A percentile compares a stretch with the other conserved stretches of the same genome.
Conservation (phyloP, 495 filamentous ascomycete genomes). For the Trypethelium eluteriae region DNA sequence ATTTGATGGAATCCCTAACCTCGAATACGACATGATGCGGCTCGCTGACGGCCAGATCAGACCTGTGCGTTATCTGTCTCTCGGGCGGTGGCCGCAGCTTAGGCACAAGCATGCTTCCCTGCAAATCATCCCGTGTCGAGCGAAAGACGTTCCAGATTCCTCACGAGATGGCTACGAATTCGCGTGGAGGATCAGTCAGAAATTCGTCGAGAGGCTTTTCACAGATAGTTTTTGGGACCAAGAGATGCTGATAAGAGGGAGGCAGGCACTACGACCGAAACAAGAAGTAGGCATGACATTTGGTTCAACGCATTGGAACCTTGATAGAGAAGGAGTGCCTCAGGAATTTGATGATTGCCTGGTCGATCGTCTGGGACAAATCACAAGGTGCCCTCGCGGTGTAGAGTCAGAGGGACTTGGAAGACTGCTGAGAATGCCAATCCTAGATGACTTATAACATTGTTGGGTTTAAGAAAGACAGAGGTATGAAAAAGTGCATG, state of each 20-base stretch:
- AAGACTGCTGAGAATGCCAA: neutral
- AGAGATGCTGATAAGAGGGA: neutral
- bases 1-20: neutral
- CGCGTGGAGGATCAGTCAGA: neutral
- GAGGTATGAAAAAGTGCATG: too few relatives aligned
- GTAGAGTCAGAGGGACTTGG: neutral
- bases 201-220: neutral
- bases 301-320: neutral
- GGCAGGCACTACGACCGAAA: constrained; percentile 1
- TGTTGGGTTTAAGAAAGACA: neutral
- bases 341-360: neutral
- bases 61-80: neutral
- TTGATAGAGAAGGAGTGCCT: neutral
- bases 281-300: neutral
- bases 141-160: neutral
- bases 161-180: neutral
- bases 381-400: neutral
- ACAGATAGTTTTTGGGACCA: neutral
- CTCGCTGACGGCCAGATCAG: neutral
- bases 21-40: neutral
- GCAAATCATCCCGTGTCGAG: neutral
- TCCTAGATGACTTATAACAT: neutral
- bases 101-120: neutral
- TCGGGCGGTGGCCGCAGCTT: neutral
- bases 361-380: neutral